phyloP scores from a whole-genome alignment of 805 yeast genomes.

The Saccharomyces jurei region DNA sequence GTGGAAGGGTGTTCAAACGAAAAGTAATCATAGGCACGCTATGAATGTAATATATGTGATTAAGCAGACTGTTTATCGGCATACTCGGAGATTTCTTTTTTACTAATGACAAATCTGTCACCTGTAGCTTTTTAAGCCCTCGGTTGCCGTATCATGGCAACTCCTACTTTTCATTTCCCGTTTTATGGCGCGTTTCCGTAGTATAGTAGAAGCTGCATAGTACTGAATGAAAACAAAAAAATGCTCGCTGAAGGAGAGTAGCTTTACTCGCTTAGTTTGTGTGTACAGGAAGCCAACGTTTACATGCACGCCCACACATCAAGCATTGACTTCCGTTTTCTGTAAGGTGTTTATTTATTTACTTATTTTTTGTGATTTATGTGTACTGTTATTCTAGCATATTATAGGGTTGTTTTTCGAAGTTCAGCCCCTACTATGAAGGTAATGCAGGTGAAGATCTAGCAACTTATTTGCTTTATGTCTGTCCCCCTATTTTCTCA shows the following conservation, averaged over 20 bases:
- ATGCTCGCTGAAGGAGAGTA: not conserved
- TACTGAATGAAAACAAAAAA: too few species aligned
- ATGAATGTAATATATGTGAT: not conserved
- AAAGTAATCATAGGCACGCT: not conserved
- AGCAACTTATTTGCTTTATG: not conserved
- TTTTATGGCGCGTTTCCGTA: not conserved
- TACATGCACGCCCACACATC: not conserved
- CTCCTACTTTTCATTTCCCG: not conserved
- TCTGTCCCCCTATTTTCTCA: not conserved
- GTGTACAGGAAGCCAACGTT: not conserved
- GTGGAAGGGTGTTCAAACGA: not conserved
- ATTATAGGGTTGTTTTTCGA: not conserved
- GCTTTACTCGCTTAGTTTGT: not conserved
- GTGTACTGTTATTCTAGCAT: not conserved
- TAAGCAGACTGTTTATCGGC: not conserved
- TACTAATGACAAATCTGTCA: not conserved
- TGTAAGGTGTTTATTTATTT: not conserved
- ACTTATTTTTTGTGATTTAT: not conserved
- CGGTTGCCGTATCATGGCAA: not conserved
- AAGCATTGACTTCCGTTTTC: not conserved
- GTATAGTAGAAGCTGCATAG: not conserved
- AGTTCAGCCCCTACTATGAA: not conserved
- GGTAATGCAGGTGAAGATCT: not conserved
- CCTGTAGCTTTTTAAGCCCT: not conserved
- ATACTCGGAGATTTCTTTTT: not conserved